phyloP scores from a whole-genome alignment of 768 basidiomycete genomes.

The Hydnomerulius pinastri region DNA sequence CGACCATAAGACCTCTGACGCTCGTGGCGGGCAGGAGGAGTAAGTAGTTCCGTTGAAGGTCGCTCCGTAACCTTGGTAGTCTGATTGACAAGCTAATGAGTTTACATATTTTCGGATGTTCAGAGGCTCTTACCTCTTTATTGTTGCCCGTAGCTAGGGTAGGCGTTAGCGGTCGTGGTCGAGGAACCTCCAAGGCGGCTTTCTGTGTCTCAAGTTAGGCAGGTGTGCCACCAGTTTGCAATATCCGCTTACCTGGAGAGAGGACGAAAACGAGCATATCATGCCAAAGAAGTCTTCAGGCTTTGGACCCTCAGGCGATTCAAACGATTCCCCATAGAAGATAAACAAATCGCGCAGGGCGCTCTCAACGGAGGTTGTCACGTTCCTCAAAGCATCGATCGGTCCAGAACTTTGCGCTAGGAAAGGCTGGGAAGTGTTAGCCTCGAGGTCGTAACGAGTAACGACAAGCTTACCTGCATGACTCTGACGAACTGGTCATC shows the following conservation, averaged over 20 bases:
- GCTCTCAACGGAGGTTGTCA: conserved; percentile 54
- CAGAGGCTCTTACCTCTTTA: conserved; percentile 7
- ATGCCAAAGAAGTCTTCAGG: conserved; percentile 83
- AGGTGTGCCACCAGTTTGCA: neutral
- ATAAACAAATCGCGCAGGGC: conserved; percentile 61
- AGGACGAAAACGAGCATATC: conserved; percentile 72
- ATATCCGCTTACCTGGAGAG: conserved; percentile 55
- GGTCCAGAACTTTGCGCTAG: conserved; percentile 42
- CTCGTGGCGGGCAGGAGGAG: conserved; percentile 43
- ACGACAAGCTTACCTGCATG: conserved; percentile 58
- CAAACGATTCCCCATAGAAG: conserved; percentile 80
- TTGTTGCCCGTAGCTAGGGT: neutral
- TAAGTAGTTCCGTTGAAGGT: conserved; percentile 29
- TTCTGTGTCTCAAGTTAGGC: conserved; percentile 44
- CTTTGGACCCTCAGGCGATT: conserved; percentile 62
- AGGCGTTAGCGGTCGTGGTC: neutral
- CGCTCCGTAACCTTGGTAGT: conserved; percentile 40
- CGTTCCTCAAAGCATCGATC: conserved; percentile 65
- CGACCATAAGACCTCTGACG: conserved; percentile 62
- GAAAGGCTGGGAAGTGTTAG: conserved; percentile 27
- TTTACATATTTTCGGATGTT: neutral
- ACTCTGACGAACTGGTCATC: conserved; percentile 66
- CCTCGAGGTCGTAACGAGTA: neutral
- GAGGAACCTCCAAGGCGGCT: conserved; percentile 60
- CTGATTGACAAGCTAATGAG: conserved; percentile 29